Evolutionary conservation across 129 eudicot species (phyloP), one percentile per base, ranked within the genome.

Genomic region (Dittrichia graveolens): DNA sequence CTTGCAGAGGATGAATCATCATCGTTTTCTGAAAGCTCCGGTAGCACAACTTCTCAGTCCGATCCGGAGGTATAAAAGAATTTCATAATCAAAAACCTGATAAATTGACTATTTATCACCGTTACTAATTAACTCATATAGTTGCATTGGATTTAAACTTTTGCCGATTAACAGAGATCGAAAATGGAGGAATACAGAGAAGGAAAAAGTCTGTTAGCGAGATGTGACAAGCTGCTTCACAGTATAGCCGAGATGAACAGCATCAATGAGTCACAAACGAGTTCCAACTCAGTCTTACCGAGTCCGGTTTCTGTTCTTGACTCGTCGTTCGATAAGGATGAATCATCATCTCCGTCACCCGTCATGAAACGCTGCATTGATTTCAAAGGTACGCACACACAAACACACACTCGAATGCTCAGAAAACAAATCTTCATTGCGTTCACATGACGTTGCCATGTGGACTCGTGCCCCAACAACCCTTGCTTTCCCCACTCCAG

Each of bases 181-280:
- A 89, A 91, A 53, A 77, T 69, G 68, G 98, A 85, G 70, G 96
- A 89, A 18, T 77, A 60, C 78, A 86, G 82, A 49, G 97, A 84
- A 49, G 99, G 99, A 53, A 86, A 84, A 43, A 95, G 68, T 80
- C 38, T 95, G 40, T 65, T 95, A 74, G 91, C 89, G 78, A 88
- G 99, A 77, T 95, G 97, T 67, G 97, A 88, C 59, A 88, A 88
- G 77, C 71, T 95, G 57, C 87, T 95, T 0, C 67, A 83, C 74
- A 95, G 99, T 76, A 95, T 95, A 42, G 88, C 96, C 2, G 97
- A 90, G 55, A 95, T 95, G 88, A 90, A 77, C 40, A 72, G 88
- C 10, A 71, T 85, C 24, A 87, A 81, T 48, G 78, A 79, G 82
- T 75, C 81, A 73, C 97, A 90, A 58, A 83, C 88, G 61, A 90